Evolutionary conservation across 2,329 filamentous ascomycete genomes (phyloP).

Genomic region (Mariannaea sp.): DNA sequence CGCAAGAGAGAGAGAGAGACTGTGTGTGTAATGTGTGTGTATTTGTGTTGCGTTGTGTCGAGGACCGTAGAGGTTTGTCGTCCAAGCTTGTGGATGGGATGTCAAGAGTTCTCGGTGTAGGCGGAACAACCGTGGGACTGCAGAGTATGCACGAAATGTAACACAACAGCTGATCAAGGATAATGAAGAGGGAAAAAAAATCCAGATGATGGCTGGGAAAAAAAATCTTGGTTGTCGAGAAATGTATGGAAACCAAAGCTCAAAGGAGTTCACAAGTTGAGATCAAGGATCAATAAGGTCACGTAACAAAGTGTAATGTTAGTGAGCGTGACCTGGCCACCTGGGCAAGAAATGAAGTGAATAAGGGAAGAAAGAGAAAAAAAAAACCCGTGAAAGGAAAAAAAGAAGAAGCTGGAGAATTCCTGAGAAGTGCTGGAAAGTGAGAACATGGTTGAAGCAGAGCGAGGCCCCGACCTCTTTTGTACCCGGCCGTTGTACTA

Average conservation of each 20-base stretch:
- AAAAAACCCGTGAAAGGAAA: constrained; percentile 24
- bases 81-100: neutral
- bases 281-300: neutral
- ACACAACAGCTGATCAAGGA: neutral
- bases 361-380: constrained; percentile 24
- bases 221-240: constrained; percentile 4
- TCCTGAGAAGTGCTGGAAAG: constrained; percentile 33
- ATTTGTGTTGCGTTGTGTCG: neutral
- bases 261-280: constrained; percentile 6
- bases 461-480: constrained; percentile 29
- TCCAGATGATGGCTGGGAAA: constrained; percentile 1
- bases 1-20: neutral
- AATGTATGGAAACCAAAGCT: constrained; percentile 1
- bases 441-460: constrained; percentile 2
- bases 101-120: neutral
- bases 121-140: neutral
- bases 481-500: constrained; percentile 19
- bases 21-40: no score
- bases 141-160: neutral
- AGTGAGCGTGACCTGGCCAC: constrained; percentile 16
- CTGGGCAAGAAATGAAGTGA: constrained; percentile 19
- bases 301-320: constrained; percentile 4
- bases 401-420: constrained; percentile 23
- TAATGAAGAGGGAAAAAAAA: neutral
- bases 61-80: neutral